Base-by-base conservation (phyloP, 1,284 basidiomycete genomes). In the Coriolopsis trogii region DNA sequence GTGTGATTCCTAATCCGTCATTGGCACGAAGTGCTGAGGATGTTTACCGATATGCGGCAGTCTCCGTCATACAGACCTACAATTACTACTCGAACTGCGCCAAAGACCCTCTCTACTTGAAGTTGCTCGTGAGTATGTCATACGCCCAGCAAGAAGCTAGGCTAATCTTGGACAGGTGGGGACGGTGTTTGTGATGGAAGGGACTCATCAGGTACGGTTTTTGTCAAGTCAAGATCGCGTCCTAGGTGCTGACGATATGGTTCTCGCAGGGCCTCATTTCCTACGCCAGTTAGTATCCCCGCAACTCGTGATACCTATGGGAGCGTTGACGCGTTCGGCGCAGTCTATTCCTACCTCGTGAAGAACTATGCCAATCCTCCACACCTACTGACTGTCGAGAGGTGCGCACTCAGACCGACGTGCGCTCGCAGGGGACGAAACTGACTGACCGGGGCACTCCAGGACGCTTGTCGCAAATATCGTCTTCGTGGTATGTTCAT, bases 391-490 rank as follows among this genome's bases (percentile, higher is more conserved):
- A n/a, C n/a, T n/a, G n/a, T n/a, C n/a, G n/a, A n/a, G n/a, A n/a
- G n/a, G n/a, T n/a, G n/a, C n/a, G n/a, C n/a, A n/a, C n/a, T n/a
- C n/a, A n/a, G n/a, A n/a, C n/a, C n/a, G n/a, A n/a, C n/a, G n/a
- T n/a, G n/a, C n/a, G n/a, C n/a, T n/a, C n/a, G n/a, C n/a, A n/a
- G n/a, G n/a, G n/a, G n/a, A n/a, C n/a, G n/a, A n/a, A n/a, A n/a
- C n/a, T n/a, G n/a, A n/a, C n/a, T n/a, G n/a, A n/a, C n/a, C n/a
- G n/a, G n/a, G n/a, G n/a, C n/a, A 33, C n/a, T 41, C 9, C 39
- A 80, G 78, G 75, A 79, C 77, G 49, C 73, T 80, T 39, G 60
- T 80, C 48, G 70, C 80, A n/a, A 78, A 81, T 64, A 79, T 81
- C 7, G 59, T 80, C 33, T 79, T 81, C 63, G 80, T 78, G 60